Evolutionary conservation across 2,329 filamentous ascomycete genomes (phyloP).

Genomic region (Aspergillus hiratsukae): DNA sequence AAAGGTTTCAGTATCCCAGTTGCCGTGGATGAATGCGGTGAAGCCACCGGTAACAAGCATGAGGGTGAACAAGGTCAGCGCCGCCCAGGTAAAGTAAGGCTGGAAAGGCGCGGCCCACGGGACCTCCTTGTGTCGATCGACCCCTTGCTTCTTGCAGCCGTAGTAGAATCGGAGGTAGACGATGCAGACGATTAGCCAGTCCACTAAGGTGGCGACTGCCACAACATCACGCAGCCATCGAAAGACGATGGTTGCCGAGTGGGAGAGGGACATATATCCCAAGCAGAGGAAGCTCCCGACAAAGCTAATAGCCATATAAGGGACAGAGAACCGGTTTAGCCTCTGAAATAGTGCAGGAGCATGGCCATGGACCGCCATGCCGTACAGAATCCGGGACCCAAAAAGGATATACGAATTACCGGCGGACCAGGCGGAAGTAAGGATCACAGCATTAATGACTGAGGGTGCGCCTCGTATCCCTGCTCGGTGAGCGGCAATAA

Average conservation of each 20-base stretch:
- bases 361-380: conserved; percentile 36
- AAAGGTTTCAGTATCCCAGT: conserved; percentile 54
- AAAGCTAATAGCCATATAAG: conserved; percentile 51
- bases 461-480: conserved; percentile 39
- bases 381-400: conserved; percentile 35
- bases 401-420: conserved; percentile 40
- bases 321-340: conserved; percentile 48
- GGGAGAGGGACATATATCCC: conserved; percentile 59
- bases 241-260: conserved; percentile 55
- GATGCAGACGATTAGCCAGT: conserved; percentile 57
- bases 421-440: conserved; percentile 39
- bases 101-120: conserved; percentile 47
- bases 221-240: conserved; percentile 63
- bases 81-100: conserved; percentile 56
- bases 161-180: conserved; percentile 52
- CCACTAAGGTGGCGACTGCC: conserved; percentile 37
- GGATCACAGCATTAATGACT: conserved; percentile 39
- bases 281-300: conserved; percentile 56
- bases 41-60: conserved; percentile 66
- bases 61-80: conserved; percentile 52
- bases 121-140: conserved; percentile 28
- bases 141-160: conserved; percentile 36
- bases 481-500: conserved; percentile 46
- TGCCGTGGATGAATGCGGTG: conserved; percentile 32
- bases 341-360: conserved; percentile 31